Percentiles rank a stretch among this genome's conserved stretches.
Conservation (phyloP, 306 rosid species). For the Begonia masoniana region DNA sequence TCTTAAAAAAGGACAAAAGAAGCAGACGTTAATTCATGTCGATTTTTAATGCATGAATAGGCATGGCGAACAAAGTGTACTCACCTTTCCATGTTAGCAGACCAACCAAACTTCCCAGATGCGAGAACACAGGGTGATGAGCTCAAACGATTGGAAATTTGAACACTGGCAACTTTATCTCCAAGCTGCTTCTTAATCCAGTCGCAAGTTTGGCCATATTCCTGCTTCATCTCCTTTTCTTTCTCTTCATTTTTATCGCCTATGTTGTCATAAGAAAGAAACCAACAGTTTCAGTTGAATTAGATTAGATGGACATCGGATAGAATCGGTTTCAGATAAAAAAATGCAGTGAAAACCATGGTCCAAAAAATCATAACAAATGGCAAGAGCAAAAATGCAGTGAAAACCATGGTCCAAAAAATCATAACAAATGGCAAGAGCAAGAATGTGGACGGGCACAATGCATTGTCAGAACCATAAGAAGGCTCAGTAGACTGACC, state of each 20-base stretch:
- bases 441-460: neutral
- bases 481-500: constrained; percentile 30
- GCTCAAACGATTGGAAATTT: constrained; percentile 79
- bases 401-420: neutral
- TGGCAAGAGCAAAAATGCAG: too few species aligned
- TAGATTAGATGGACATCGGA: neutral
- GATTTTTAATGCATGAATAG: constrained; percentile 1
- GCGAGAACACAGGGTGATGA: constrained; percentile 94
- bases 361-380: too few species aligned
- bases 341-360: too few species aligned
- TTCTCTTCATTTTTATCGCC: constrained; percentile 91
- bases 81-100: constrained; percentile 98
- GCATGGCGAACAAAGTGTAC: constrained; percentile 2
- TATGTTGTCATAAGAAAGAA: constrained; percentile 6
- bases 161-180: constrained; percentile 86
- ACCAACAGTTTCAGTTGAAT: too few species aligned
- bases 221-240: constrained; percentile 82
- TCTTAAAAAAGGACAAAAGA: constrained; percentile 22
- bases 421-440: neutral
- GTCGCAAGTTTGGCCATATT: constrained; percentile 73
- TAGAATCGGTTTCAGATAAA: neutral
- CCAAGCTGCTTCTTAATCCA: constrained; percentile 92
- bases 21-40: neutral
- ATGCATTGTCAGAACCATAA: neutral
- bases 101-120: constrained; percentile 98